Evolutionary conservation across 495 filamentous ascomycete genomes (phyloP), one percentile per base, ranked within the genome.

Genomic region (Gamarada debralockiae): DNA sequence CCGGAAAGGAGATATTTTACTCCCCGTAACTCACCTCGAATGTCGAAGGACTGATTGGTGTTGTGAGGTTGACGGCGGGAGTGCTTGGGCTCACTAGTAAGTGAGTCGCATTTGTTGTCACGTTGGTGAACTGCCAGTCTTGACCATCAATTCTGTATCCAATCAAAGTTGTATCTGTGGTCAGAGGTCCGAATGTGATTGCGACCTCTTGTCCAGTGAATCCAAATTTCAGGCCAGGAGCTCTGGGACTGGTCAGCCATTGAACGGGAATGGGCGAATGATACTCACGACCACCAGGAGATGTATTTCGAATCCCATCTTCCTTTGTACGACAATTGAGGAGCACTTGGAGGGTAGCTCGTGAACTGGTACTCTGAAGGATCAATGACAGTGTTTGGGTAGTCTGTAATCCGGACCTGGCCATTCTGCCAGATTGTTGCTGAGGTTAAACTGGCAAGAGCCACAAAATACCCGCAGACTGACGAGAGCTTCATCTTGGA

Each of bases 111-210:
- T 74, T 71, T 0, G 73, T 76, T 3, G 82, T 85, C 29, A 87
- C 74, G 65, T 87, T 87, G 34, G 83, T 81, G 56, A 86, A 82
- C 36, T 72, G 71, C 82, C 84, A 87, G 59, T 86, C 83, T 41
- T 83, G 71, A 6, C 80, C 81, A 7, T 71, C 74, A 39, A 86
- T 68, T 10, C 83, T 80, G 57, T 83, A 86, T 27, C 76, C 84
- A 23, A 87, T 65, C 12, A 87, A 70, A 8, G 77, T 77, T 1
- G 73, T 74, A 31, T 78, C 57, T 13, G 67, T 70, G 1, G 85
- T 87, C 27, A 75, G 63, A 31, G 75, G 64, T 2, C 84, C 83
- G 47, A 87, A 87, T 12, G 74, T 79, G 38, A 86, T 74, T 24
- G 83, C 84, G 15, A 85, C 76, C 23, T 76, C 77, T 29, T 73